Percentiles rank a stretch among this genome's conserved stretches.
These are phyloP conservation scores for Heterobasidion annosum DNA, from an alignment of 1,284 basidiomycete species.

Conservation along the genomic window DNA sequence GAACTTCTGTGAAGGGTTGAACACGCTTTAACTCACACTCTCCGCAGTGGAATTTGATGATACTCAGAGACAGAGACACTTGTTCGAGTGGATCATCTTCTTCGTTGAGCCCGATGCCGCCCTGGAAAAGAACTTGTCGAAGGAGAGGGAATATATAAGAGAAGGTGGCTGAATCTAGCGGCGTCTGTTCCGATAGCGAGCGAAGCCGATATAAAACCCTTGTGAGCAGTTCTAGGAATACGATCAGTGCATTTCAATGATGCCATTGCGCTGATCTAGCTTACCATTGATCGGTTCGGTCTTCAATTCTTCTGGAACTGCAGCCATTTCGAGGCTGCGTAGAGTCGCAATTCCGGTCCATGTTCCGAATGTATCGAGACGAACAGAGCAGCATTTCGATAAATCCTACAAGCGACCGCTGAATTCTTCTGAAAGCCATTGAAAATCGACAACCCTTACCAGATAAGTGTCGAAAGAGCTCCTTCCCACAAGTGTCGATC, in stretches of 20 bases:
- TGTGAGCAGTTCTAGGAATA: constrained; percentile 42
- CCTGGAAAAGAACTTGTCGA: constrained; percentile 56
- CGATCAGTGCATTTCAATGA: not conserved
- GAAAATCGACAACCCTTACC: constrained; percentile 30
- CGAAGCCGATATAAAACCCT: constrained; percentile 86
- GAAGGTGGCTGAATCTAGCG: constrained; percentile 83
- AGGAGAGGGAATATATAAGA: constrained; percentile 79
- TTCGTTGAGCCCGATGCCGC: constrained; percentile 53
- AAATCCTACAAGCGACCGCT: constrained; percentile 35
- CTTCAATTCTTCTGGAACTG: constrained; percentile 67
- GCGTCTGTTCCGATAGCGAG: constrained; percentile 72
- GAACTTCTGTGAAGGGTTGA: constrained; percentile 1
- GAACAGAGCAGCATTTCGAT: constrained; percentile 56
- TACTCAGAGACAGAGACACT: constrained; percentile 75
- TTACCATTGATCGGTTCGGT: constrained; percentile 65
- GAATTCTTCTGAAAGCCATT: not conserved
- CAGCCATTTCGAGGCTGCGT: constrained; percentile 54
- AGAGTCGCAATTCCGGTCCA: constrained; percentile 81
- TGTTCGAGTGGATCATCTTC: constrained; percentile 86
- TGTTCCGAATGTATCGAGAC: constrained; percentile 57
- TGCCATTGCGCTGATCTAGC: constrained; percentile 14
- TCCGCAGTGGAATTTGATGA: constrained; percentile 80
- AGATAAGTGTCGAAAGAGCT: constrained; percentile 71
- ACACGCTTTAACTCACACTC: constrained; percentile 55
- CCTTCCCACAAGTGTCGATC: constrained; percentile 50